Conservation (phyloP, 2,329 filamentous ascomycete genomes). For the Pseudogymnoascus sp. region DNA sequence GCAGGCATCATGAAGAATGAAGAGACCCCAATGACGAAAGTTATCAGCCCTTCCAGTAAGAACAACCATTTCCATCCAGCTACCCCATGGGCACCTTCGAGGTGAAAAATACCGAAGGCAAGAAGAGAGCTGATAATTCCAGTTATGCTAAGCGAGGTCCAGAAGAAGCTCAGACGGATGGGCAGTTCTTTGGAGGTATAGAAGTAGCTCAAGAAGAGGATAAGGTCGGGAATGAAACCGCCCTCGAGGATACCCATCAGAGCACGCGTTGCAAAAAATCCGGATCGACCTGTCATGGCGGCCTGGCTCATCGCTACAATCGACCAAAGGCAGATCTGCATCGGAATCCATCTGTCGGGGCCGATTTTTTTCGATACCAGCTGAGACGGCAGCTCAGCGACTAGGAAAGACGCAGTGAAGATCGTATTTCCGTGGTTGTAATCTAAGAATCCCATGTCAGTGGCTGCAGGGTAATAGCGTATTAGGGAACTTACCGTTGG, state of each 20-base stretch:
- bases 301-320: conserved; percentile 33
- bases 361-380: conserved; percentile 41
- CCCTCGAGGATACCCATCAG: conserved; percentile 47
- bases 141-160: conserved; percentile 49
- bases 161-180: conserved; percentile 60
- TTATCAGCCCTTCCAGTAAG: conserved; percentile 49
- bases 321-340: conserved; percentile 28
- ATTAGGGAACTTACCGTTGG: conserved; percentile 30
- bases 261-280: conserved; percentile 37
- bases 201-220: conserved; percentile 66
- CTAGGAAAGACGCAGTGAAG: conserved; percentile 35
- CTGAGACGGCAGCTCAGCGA: conserved; percentile 42
- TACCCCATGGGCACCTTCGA: conserved; percentile 42
- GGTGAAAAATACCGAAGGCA: conserved; percentile 47
- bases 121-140: conserved; percentile 40
- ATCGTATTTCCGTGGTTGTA: conserved; percentile 29
- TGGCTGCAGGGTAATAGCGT: not conserved
- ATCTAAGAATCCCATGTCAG: conserved; percentile 12
- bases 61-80: conserved; percentile 48
- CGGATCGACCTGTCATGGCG: conserved; percentile 25
- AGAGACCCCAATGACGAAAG: conserved; percentile 42
- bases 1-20: conserved; percentile 52
- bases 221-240: conserved; percentile 56
- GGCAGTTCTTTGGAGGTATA: conserved; percentile 66
- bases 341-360: conserved; percentile 44